phyloP scores from a whole-genome alignment of 768 basidiomycete genomes.

The Paxillus involutus region DNA sequence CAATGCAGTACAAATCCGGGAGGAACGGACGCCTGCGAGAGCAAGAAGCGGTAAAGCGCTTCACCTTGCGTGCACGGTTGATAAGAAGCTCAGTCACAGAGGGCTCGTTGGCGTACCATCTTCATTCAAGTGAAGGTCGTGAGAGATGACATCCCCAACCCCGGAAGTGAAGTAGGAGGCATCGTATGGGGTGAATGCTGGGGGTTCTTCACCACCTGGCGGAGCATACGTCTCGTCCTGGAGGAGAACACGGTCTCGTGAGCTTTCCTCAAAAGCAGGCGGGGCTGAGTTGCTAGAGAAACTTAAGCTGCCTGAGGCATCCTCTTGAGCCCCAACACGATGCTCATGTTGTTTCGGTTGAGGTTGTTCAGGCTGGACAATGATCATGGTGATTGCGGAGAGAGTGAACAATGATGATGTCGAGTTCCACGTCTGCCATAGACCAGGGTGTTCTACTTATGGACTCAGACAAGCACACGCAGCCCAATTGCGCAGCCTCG shows the following conservation, averaged over 20 bases:
- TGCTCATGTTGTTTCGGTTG: background rate
- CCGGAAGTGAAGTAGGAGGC: conserved; percentile 55
- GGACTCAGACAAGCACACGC: background rate
- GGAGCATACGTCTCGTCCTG: conserved; percentile 19
- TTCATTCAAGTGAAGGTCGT: conserved; percentile 66
- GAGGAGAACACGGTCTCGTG: conserved; percentile 19
- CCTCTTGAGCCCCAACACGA: background rate
- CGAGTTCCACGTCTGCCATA: background rate
- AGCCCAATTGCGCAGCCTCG: conserved; percentile 3
- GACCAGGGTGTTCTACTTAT: background rate
- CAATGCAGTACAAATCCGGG: conserved; percentile 50
- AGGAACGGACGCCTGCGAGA: conserved; percentile 47
- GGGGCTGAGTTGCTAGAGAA: conserved; percentile 5
- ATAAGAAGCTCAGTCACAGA: background rate
- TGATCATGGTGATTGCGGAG: conserved; percentile 5
- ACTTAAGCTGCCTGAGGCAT: background rate
- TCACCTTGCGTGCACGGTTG: conserved; percentile 44
- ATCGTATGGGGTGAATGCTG: conserved; percentile 60
- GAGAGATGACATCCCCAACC: conserved; percentile 59
- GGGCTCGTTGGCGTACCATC: conserved; percentile 44
- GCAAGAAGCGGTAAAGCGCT: conserved; percentile 72
- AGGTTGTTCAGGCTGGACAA: conserved; percentile 6
- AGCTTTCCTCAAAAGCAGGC: conserved; percentile 29
- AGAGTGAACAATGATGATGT: background rate
- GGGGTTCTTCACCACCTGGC: conserved; percentile 50